Percentiles rank a stretch among this genome's conserved stretches.
Evolutionary conservation across 225 moss, liverwort and hornwort species (phyloP).

Genomic region (Antitrichia curtipendula): DNA sequence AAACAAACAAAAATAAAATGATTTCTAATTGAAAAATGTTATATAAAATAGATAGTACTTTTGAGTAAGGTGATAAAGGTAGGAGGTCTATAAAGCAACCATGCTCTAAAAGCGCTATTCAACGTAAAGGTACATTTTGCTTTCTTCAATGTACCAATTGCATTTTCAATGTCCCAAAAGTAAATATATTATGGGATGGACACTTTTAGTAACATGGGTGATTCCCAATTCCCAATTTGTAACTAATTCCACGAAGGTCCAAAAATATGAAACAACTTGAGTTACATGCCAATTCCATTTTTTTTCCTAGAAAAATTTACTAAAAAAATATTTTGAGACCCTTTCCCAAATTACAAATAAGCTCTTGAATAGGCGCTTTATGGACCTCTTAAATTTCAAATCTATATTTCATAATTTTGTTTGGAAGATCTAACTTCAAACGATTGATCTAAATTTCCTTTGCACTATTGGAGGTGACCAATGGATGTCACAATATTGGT

Average conservation of each 20-base stretch:
- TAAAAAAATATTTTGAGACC: neutral
- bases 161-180: neutral
- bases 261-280: neutral
- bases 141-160: neutral
- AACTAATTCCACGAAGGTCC: accelerated
- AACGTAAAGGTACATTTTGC: neutral
- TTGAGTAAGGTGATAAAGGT: neutral
- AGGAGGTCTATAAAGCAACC: neutral
- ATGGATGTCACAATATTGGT: neutral
- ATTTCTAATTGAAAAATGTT: neutral
- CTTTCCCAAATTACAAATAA: neutral
- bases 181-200: accelerated
- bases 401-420: neutral
- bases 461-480: neutral
- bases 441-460: neutral
- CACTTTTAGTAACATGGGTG: no score
- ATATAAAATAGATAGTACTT: neutral
- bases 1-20: no score
- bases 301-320: neutral
- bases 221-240: neutral
- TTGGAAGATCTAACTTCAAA: neutral
- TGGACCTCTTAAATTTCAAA: neutral
- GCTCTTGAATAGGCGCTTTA: neutral
- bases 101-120: neutral
- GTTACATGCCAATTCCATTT: neutral